Evolutionary conservation across 1,139 yeast genomes (phyloP), one percentile per base, ranked within the genome.

Genomic region (Candida sojae): DNA sequence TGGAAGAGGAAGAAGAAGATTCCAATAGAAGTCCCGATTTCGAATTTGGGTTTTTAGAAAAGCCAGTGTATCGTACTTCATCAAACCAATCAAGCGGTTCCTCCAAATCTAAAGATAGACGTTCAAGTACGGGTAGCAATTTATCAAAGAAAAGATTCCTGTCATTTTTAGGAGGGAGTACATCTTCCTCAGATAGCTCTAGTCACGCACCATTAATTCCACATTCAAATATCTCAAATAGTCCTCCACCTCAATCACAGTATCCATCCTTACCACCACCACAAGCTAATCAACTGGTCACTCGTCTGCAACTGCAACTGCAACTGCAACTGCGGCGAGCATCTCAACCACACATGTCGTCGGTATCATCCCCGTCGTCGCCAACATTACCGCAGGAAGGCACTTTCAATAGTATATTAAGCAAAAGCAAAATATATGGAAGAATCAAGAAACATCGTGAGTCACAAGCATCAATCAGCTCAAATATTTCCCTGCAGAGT

Each of bases 381-480:
- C 46, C 45, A 13, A 21, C 33, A 26, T 12, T 31, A 37, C 44
- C 37, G 29, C 34, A n/a, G 58, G 47, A 62, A 58, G 45, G 64
- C 59, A 49, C 63, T 0, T 50, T 70, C 10, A 70, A 68, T 52
- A 57, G 62, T n/a, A 52, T 74, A 11, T 61, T 73, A 25, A 62
- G 72, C 12, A 75, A 74, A 50, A 67, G 76, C 6, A 63, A 64
- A 51, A 56, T 75, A 29, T 75, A 75, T 54, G 68, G 66, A 53
- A 66, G 70, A 49, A 57, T 74, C 28, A 73, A 68, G 53, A 73
- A 71, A 51, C 62, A 70, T 49, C 62, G 79, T 11, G 78, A 73
- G 45, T 73, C 70, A 66, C 57, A 66, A 2, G 58, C 70, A 25
- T 69, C 75, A 2, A 49, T 63, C 40, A 59, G 58, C 37, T 71